Evolutionary conservation across 2,329 filamentous ascomycete genomes (phyloP), one percentile per base, ranked within the genome.

Genomic region (Madurella fahalii): DNA sequence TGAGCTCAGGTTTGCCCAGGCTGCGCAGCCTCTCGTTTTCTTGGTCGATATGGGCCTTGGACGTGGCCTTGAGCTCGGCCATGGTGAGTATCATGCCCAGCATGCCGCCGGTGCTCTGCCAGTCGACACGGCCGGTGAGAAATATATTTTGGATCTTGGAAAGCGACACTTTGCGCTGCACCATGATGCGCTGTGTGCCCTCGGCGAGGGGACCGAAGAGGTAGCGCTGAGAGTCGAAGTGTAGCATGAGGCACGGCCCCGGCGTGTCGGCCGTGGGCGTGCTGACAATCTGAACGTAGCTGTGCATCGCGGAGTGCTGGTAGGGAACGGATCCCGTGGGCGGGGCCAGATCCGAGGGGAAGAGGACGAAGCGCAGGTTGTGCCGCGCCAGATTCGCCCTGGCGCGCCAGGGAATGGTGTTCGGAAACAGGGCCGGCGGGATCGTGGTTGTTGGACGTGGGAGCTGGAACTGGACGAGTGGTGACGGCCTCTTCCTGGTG

Each of bases 261-360:
- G 86, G 82, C 17, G 91, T 96, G 72, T 99, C 94, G 56, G 86
- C 87, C 61, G 93, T 94, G 13, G 93, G 93, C 56, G 87, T 88
- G 16, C 86, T 87, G 58, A 93, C 70, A 64, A 97, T 74, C 69
- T 95, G 86, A 53, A 92, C 77, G 64, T 77, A 83, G 67, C 80
- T 86, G 63, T 85, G 79, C 92, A 96, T 96, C 59, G 75, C 61
- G 77, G 42, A 32, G 32, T 9, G 13, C 16, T 16, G 20, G 5
- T 31, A 20, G 25, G 32, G 12, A 13, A 20, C 4, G 5, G 40
- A 9, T n/a, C 15, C 16, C 17, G 41, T 25, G 16, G 17, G 41
- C n/a, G n/a, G n/a, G 40, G 5, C 16, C 40, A 2, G 9, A n/a
- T 41, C 40, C 40, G 34, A 11, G 30, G 50, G 50, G 16, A 45